Conservation (phyloP, 2,329 filamentous ascomycete species). For the Byssochlamys sp. region DNA sequence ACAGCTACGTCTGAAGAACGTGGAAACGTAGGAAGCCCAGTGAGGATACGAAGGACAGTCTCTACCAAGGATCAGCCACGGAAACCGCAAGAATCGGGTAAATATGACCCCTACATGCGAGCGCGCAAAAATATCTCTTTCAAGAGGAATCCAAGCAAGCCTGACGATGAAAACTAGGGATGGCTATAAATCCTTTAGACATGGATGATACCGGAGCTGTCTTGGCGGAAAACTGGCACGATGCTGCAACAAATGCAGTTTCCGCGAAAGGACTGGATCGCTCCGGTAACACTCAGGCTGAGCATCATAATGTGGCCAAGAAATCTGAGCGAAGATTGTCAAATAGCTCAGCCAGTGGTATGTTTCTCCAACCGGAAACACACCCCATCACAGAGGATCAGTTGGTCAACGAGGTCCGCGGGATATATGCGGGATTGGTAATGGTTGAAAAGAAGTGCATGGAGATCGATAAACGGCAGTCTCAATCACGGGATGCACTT, state of each 20-base stretch:
- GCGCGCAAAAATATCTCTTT: background rate
- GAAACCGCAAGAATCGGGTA: background rate
- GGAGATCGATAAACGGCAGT: slow-evolving; percentile 61
- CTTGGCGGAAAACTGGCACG: background rate
- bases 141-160: background rate
- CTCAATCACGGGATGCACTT: slow-evolving; percentile 43
- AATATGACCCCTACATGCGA: background rate
- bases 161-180: background rate
- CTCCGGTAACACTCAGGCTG: background rate
- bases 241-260: background rate
- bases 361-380: slow-evolving; percentile 52
- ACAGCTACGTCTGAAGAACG: background rate
- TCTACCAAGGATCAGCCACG: background rate
- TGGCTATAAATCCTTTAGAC: background rate
- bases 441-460: slow-evolving; percentile 85
- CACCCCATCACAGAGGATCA: slow-evolving; percentile 67
- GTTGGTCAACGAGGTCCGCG: slow-evolving; percentile 61
- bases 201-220: background rate
- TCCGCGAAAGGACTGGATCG: background rate
- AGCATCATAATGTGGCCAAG: background rate
- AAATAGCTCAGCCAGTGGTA: slow-evolving; percentile 9
- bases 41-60: background rate
- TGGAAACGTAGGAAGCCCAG: background rate
- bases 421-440: slow-evolving; percentile 62
- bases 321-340: background rate